These are phyloP conservation scores for Moricandia arvensis DNA, from an alignment of 345 rosid genomes.

Conservation along the genomic window DNA sequence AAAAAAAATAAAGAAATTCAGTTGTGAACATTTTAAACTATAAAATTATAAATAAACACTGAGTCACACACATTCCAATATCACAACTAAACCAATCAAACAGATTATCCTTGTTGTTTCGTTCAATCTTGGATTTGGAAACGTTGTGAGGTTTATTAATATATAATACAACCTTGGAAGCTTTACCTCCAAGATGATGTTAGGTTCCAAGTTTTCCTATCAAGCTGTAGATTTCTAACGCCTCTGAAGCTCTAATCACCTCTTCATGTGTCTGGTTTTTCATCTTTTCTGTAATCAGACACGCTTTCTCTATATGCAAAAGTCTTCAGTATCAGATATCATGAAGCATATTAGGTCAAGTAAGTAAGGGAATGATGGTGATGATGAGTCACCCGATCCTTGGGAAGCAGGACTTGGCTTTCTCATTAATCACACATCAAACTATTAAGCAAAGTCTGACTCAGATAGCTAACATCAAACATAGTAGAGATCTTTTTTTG, in stretches of 20 bases:
- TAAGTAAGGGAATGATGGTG: constrained; percentile 22
- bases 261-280: background rate
- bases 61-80: background rate
- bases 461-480: constrained; percentile 1
- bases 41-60: too few relatives aligned
- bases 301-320: constrained; percentile 77
- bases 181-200: background rate
- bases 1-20: too few relatives aligned
- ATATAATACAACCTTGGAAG: background rate
- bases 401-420: constrained; percentile 62
- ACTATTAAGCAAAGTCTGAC: constrained; percentile 17
- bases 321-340: constrained; percentile 20
- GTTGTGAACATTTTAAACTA: too few relatives aligned
- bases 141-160: too few relatives aligned
- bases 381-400: constrained; percentile 58
- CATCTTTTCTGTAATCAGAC: constrained; percentile 18
- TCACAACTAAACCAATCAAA: background rate
- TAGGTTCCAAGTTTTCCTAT: background rate
- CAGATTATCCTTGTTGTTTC: too few relatives aligned
- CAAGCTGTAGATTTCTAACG: background rate
- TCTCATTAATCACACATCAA: constrained; percentile 13
- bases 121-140: background rate
- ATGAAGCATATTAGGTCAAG: background rate
- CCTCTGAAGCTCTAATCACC: background rate
- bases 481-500: background rate